phyloP scores from a whole-genome alignment of 345 rosid genomes.

The Arabis alpina region DNA sequence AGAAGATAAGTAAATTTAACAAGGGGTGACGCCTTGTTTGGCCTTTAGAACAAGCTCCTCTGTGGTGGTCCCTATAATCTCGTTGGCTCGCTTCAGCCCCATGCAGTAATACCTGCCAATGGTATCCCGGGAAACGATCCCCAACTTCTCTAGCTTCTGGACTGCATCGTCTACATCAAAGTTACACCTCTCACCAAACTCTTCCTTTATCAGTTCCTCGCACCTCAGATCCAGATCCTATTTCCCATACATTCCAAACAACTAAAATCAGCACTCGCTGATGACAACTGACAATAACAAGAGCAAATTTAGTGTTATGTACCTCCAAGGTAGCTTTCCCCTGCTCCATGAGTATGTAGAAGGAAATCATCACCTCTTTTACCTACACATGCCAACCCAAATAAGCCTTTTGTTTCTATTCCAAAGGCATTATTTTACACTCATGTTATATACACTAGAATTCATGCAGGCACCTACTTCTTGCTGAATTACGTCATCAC shows the following conservation, averaged over 20 bases:
- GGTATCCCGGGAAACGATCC: conserved; percentile 79
- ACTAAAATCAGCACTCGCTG: conserved; percentile 18
- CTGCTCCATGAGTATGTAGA: conserved; percentile 94
- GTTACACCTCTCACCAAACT: conserved; percentile 80
- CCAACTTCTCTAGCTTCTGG: conserved; percentile 79
- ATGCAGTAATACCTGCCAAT: conserved; percentile 78
- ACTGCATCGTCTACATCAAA: conserved; percentile 97
- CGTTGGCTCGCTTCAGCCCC: conserved; percentile 82
- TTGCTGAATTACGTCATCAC: conserved; percentile 98
- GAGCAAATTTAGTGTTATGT: conserved; percentile 13
- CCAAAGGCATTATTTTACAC: conserved; percentile 12
- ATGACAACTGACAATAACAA: conserved; percentile 2
- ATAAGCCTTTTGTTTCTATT: conserved; percentile 16
- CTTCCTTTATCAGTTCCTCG: conserved; percentile 82
- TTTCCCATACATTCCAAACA: conserved; percentile 30
- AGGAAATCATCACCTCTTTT: conserved; percentile 87
- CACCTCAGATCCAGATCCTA: conserved; percentile 85
- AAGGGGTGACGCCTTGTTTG: conserved; percentile 51
- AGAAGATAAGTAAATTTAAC: conserved; percentile 41
- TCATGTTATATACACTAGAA: neutral
- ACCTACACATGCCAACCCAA: conserved; percentile 57
- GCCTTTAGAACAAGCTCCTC: conserved; percentile 93
- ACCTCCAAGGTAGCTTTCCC: conserved; percentile 93
- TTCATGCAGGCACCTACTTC: conserved; percentile 63
- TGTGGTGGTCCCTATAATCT: conserved; percentile 84